Base-by-base conservation (phyloP, 495 filamentous ascomycete species). In the Mycothermus thermophilus region DNA sequence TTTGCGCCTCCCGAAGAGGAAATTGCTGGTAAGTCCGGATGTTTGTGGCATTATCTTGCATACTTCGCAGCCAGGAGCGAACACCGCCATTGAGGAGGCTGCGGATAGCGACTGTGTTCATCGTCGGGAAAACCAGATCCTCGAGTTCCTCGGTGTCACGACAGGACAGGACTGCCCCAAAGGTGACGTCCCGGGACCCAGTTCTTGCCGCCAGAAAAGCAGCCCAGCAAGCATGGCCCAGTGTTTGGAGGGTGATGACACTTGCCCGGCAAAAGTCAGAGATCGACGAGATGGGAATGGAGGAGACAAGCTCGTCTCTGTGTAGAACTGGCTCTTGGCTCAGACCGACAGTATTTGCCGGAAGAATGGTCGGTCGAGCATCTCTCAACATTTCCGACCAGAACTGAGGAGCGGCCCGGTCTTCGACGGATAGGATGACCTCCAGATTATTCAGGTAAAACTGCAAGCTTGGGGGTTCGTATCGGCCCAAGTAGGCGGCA, bases 51-150 rank as follows among this genome's bases (percentile, higher is more conserved):
- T 74, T 72, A 4, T 71, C 60, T 41, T 83, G 80, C 51, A 78
- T 67, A 46, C 81, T 77, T 16, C 51, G 52, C 21, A 83, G 54
- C 68, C 82, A 77, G 13, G 74, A 67, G 6, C 37, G 40, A 3
- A 67, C 52, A 0, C 55, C 65, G 13, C 80, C 80, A 41, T 83
- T 76, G 8, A 83, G 46, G 4, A 82, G 57, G 9, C 65, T 59
- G 9, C 81, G 60, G 1, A 83, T 56, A 0, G 73, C 66, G 0
- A 85, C 70, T 0, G 81, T 85, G 43, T 82, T 85, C 78, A 85
- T 85, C 4, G 76, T 74, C 6, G 81, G 81, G 43, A 85, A 85
- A 44, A 80, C 58, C n/a, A 80, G 48, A 12, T 66, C 51, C 18
- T 71, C 60, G 5, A 72, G 63, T 12, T 63, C 55, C 15, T 75